Evolutionary conservation across 23 red algal genomes (phyloP), one percentile per base, ranked within the genome.

Genomic region (Agarophyton chilense): DNA sequence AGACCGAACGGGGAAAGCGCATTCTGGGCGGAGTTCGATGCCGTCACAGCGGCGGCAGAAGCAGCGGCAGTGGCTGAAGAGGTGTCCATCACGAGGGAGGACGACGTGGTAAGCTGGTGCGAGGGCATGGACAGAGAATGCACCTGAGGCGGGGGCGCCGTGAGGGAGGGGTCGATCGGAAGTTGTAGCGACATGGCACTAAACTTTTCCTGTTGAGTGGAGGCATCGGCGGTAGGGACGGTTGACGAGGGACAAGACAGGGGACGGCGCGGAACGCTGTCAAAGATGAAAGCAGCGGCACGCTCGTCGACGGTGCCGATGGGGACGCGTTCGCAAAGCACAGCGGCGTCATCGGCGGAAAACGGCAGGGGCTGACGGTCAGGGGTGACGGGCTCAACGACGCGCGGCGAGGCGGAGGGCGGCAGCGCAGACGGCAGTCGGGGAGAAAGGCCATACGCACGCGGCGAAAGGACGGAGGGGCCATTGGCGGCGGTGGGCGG

Each of bases 361-460:
- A 87, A 87, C 29, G 55, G 61, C 24, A 72, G 82, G 21, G 66
- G 82, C 14, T 87, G 82, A 33, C 66, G 61, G 67, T 87, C 82
- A 13, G 82, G 82, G 32, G 82, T 87, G 67, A 87, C 62, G 51
- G 82, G 82, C 26, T 87, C 82, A 44, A 75, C 82, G 50, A 87
- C 52, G 29, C 82, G 82, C 44, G 82, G 82, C 12, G 82, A 79
- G 53, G 86, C 86, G 72, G 86, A 90, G 6, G 73, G 73, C 39
- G 86, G 86, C 2, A 90, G 34, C 21, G 72, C 72, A 35, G 72
- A 79, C 32, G 72, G 86, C 18, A 77, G 68, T 43, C 70, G 86
- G 32, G 73, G 72, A 16, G 54, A 65, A 32, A 43, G 53, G 0
- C 29, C 68, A 72, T 61, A 70, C 8, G 40, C 24, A 50, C 65